These are phyloP conservation scores for Beauveria varroae DNA, from an alignment of 2,329 filamentous ascomycete species.

Conservation along the genomic window DNA sequence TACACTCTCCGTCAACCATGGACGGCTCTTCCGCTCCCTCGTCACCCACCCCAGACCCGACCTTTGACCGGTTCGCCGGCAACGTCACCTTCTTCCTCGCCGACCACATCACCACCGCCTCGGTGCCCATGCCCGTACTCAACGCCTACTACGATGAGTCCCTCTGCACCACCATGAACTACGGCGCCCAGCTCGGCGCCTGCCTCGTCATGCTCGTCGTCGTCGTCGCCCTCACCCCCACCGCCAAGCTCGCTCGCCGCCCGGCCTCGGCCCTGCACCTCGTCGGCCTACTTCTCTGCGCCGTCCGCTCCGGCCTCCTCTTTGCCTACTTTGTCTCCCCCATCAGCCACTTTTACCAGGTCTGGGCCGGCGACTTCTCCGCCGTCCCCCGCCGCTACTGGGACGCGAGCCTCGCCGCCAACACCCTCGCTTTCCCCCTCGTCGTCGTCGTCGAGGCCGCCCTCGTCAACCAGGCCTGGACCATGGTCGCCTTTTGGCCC, in stretches of 20 bases:
- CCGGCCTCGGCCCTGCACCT: slow-evolving; percentile 60
- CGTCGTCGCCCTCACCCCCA: slow-evolving; percentile 58
- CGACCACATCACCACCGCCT: slow-evolving; percentile 24
- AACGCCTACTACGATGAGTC: slow-evolving; percentile 25
- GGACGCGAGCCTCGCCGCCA: slow-evolving; percentile 30
- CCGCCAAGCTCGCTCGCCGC: slow-evolving; percentile 57
- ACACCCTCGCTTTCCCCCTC: slow-evolving; percentile 35
- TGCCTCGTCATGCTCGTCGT: slow-evolving; percentile 57
- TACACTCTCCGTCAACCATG: neutral
- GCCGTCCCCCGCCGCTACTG: slow-evolving; percentile 34
- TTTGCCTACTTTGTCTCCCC: slow-evolving; percentile 52
- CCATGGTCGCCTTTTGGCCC: slow-evolving; percentile 44
- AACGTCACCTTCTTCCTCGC: slow-evolving; percentile 26
- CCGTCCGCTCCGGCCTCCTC: slow-evolving; percentile 50
- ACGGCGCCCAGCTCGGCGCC: slow-evolving; percentile 63
- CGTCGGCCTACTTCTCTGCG: slow-evolving; percentile 51
- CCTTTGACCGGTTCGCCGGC: slow-evolving; percentile 30
- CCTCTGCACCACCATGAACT: slow-evolving; percentile 48
- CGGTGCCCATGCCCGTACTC: slow-evolving; percentile 25
- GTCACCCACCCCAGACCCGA: neutral
- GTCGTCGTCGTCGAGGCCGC: slow-evolving; percentile 37
- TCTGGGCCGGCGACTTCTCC: slow-evolving; percentile 47
- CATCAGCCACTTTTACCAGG: slow-evolving; percentile 54
- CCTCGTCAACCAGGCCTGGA: slow-evolving; percentile 45
- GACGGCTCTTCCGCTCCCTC: neutral